Evolutionary conservation across 768 basidiomycete species (phyloP), one percentile per base, ranked within the genome.

Genomic region (Pholiota conissans): DNA sequence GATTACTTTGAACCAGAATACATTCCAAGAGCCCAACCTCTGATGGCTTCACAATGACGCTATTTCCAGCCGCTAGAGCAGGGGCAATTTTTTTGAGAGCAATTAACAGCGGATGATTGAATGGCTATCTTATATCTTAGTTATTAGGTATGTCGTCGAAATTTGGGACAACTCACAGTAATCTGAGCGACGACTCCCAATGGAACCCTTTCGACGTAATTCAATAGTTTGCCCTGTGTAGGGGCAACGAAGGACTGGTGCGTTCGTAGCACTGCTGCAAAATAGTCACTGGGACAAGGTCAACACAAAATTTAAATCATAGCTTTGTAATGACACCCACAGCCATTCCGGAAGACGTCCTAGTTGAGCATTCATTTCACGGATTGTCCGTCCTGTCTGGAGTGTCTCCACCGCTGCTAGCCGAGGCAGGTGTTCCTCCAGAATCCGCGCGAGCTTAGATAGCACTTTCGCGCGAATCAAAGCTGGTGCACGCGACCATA

Each of bases 121-220:
- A 94, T 2, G 92, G 90, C 89, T 92, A 59, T 26, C 48, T 56
- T 35, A 32, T 59, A 24, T 40, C 14, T 39, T 22, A 13, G 34
- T 45, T 35, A 22, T 39, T 22, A 10, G 32, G 30, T 13, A 46
- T 14, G 10, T 1, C 20, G 5, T 22, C 30, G 30, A 13, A 40
- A n/a, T 6, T 20, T 9, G 57, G 14, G n/a, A 47, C 2, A 11
- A 54, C 80, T 68, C 56, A 91, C 91, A 13, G 90, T 93, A 24
- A 95, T 90, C 67, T 94, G 91, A 0, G 87, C 92, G 35, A 93
- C 90, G n/a, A 93, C 92, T 10, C 93, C 93, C 0, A 95, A 79
- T 0, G 93, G 91, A 10, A 91, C 77, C 13, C 93, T 81, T 49
- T 84, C 81, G 5, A 94, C 86, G 68, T 90, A 87, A 65, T 93